Evolutionary conservation across 2,329 filamentous ascomycete genomes (phyloP), one percentile per base, ranked within the genome.

Genomic region (Daldinia eschscholtzii): DNA sequence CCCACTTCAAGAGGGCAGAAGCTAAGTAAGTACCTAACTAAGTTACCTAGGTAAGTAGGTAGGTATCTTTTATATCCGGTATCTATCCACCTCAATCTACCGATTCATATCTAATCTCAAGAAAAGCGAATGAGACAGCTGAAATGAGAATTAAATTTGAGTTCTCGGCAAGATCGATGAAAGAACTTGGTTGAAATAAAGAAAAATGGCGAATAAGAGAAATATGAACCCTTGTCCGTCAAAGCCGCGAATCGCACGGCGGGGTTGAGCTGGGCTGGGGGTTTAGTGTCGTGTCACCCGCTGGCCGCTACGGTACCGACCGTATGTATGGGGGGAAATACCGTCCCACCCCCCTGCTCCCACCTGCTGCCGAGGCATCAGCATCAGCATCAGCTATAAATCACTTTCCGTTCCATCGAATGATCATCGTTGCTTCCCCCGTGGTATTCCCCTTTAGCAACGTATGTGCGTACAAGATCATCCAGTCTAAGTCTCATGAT

Each of bases 241-340:
- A 28, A 39, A 55, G 52, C 52, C 52, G 52, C 37, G 33, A 55
- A 37, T 55, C 52, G 52, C 52, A 55, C 52, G 12, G 52, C 52
- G 52, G 52, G 52, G 52, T 55, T 30, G 23, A 26, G 13, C 20
- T 28, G 35, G 12, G 35, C 9, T 39, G 20, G 20, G 20, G 20
- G 1, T 23, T 23, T 23, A 23, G 20, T 23, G 20, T 23, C 20
- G 2, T 23, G 20, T 23, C 20, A 23, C 20, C 20, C 20, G 20
- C 20, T 23, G 20, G 42, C 42, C 18, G 20, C 12, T 48, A 23
- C 44, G 44, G 44, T 48, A 48, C 20, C 44, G 26, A 28, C 44
- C 23, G 42, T 48, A 23, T 23, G n/a, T n/a, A n/a, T n/a, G n/a
- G 20, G 20, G 20, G 20, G 20, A 23, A 23, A 23, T 23, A 23